These are phyloP conservation scores for Graphilbum sp. DNA, from an alignment of 2,329 filamentous ascomycete genomes.

Conservation along the genomic window DNA sequence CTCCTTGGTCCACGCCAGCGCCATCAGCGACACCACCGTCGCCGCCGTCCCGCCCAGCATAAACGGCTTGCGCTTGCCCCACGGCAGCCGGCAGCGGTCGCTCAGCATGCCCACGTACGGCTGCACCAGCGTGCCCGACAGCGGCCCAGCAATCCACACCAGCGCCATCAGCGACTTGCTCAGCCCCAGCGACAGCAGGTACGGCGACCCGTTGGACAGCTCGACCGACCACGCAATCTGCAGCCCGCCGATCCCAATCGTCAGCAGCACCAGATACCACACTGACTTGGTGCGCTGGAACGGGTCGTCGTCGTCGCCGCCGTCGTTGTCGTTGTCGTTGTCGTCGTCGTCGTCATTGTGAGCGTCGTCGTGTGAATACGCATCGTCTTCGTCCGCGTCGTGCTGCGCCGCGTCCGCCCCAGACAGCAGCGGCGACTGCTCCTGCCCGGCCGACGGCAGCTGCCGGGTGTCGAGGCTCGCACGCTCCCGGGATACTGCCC, in stretches of 20 bases:
- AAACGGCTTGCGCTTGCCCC: constrained; percentile 70
- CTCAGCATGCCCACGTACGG: constrained; percentile 71
- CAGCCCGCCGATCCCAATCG: constrained; percentile 70
- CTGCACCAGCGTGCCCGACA: constrained; percentile 65
- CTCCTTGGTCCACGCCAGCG: constrained; percentile 59
- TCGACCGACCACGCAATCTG: constrained; percentile 96
- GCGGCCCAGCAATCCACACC: constrained; percentile 70
- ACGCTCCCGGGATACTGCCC: too few relatives aligned
- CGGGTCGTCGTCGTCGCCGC: constrained; percentile 19
- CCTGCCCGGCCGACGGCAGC: too few relatives aligned
- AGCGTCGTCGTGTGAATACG: not conserved
- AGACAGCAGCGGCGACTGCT: constrained; percentile 32
- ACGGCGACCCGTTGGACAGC: constrained; percentile 81
- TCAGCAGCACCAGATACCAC: constrained; percentile 75
- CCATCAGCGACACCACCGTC: constrained; percentile 50
- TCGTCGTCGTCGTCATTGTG: not conserved
- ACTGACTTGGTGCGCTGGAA: constrained; percentile 58
- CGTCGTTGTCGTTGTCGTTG: not conserved
- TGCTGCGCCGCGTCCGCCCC: too few relatives aligned
- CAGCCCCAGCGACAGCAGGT: constrained; percentile 62
- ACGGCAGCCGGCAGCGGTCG: constrained; percentile 56
- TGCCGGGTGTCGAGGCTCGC: too few relatives aligned
- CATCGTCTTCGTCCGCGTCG: not conserved
- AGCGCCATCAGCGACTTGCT: constrained; percentile 71
- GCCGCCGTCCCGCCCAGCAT: constrained; percentile 55